These are phyloP conservation scores for Carex parvula DNA, from an alignment of 176 grass and related monocot species.

Conservation along the genomic window DNA sequence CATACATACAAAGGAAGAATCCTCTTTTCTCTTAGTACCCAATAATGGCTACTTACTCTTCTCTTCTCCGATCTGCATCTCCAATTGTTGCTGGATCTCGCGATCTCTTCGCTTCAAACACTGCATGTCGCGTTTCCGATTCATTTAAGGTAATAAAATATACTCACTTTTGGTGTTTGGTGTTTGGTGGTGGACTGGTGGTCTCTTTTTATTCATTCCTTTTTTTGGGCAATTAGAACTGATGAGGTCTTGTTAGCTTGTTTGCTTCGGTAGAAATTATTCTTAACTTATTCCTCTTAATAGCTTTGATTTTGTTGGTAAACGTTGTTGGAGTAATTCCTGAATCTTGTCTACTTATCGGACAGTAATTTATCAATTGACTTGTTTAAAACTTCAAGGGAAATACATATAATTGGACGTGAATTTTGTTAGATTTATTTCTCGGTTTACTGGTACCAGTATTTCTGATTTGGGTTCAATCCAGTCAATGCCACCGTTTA, in stretches of 20 bases:
- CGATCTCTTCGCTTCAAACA: constrained; percentile 21
- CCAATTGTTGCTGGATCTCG: constrained; percentile 38
- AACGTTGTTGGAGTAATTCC: not conserved
- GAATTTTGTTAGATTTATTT: not conserved
- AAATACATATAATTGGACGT: not conserved
- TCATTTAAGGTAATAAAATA: constrained; percentile 36
- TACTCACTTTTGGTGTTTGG: constrained; percentile 13
- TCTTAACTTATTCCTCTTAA: not conserved
- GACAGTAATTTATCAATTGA: not conserved
- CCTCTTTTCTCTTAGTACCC: not conserved
- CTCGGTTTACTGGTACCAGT: not conserved
- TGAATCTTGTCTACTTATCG: not conserved
- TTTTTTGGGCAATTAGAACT: not conserved
- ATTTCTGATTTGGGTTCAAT: not conserved
- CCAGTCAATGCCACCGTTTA: not conserved
- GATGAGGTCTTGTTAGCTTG: not conserved
- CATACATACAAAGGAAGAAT: not conserved
- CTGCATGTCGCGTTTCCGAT: not conserved
- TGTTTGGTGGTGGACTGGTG: not conserved
- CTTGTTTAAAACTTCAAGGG: not conserved
- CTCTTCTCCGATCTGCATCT: constrained; percentile 39
- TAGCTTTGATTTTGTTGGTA: not conserved
- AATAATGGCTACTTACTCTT: constrained; percentile 50
- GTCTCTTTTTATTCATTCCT: no score
- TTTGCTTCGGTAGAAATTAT: not conserved